These are phyloP conservation scores for Thalia dealbata DNA, from an alignment of 176 grass and related monocot genomes.

Conservation along the genomic window DNA sequence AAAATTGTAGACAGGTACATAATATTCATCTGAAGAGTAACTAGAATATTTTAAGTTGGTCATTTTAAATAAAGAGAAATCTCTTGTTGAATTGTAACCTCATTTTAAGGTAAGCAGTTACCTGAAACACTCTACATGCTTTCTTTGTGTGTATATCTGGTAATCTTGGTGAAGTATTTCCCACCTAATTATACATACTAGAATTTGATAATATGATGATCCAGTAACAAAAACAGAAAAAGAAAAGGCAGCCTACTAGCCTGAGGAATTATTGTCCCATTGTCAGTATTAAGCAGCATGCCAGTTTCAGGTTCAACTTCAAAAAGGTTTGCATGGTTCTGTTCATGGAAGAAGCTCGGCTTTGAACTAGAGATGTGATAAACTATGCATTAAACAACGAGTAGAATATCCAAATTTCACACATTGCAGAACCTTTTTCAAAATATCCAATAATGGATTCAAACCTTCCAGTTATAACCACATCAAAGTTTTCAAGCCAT, in stretches of 20 bases:
- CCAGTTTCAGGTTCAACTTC: slow-evolving; percentile 97
- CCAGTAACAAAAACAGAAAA: slow-evolving; percentile 10
- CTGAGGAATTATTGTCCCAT: slow-evolving; percentile 42
- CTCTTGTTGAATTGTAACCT: too few relatives aligned
- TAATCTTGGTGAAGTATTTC: slow-evolving; percentile 45
- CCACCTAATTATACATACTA: slow-evolving; percentile 35
- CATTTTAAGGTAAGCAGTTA: slow-evolving; percentile 5
- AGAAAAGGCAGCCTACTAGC: slow-evolving; percentile 26
- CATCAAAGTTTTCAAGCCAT: slow-evolving; percentile 93
- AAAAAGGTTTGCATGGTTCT: slow-evolving; percentile 74
- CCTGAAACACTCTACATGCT: slow-evolving; percentile 82
- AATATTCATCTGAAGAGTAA: background rate
- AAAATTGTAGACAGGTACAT: slow-evolving; percentile 1
- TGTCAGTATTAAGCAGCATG: slow-evolving; percentile 89
- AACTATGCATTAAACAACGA: background rate
- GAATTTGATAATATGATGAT: slow-evolving; percentile 17
- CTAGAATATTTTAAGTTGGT: too few relatives aligned
- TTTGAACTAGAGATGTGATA: slow-evolving; percentile 55
- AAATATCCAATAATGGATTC: slow-evolving; percentile 14
- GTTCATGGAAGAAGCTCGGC: slow-evolving; percentile 92
- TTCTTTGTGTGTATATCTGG: slow-evolving; percentile 27
- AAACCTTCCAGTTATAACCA: slow-evolving; percentile 93
- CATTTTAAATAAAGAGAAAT: too few relatives aligned
- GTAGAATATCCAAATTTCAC: background rate
- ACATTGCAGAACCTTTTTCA: background rate